Base-by-base conservation (phyloP, 805 yeast species). In the Groenewaldozyma salmanticensis region DNA sequence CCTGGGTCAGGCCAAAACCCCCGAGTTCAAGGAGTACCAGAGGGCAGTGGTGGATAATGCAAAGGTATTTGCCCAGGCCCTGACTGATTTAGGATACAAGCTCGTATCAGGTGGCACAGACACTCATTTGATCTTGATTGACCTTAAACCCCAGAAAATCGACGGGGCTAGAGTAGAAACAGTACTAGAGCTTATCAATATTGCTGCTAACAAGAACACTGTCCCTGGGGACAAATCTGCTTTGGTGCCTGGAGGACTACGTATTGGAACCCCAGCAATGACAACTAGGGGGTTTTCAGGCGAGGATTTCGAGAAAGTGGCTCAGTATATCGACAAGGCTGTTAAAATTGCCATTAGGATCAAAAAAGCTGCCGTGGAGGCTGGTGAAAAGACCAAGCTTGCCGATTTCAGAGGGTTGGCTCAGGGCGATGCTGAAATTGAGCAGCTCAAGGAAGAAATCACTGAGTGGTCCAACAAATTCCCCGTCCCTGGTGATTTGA, bases 261-360 rank as follows among this genome's bases (percentile, higher is more conserved):
- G 98, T 71, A 81, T 90, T 47, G 98, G 98, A 55, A 84, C 97
- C 15, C 98, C 98, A 44, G 97, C 97, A 37, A 90, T 90, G 97
- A 81, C 96, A 42, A 86, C 96, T 40, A 80, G 98, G 70, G 96
- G 96, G 36, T 81, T 90, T 58, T 75, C 75, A 40, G 74, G 71
- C 47, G 72, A 67, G 42, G 97, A 90, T 55, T 90, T 90, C 59
- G 77, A 70, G 48, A 72, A 74, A 59, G 92, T 90, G 43, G 90
- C 88, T 33, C 74, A 70, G 40, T 86, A 74, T 68, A 83, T 90
- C 56, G 83, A 82, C 59, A 65, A 68, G 51, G 94, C 96, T 29
- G 87, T 84, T 44, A 71, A 74, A 40, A 69, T 84, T 52, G 75
- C 95, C 34, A 61, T 62, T 60, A 67, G 83, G 53, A 73, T 76